These are phyloP conservation scores for Leavenworthia alabamica DNA, from an alignment of 345 rosid genomes.

Conservation along the genomic window DNA sequence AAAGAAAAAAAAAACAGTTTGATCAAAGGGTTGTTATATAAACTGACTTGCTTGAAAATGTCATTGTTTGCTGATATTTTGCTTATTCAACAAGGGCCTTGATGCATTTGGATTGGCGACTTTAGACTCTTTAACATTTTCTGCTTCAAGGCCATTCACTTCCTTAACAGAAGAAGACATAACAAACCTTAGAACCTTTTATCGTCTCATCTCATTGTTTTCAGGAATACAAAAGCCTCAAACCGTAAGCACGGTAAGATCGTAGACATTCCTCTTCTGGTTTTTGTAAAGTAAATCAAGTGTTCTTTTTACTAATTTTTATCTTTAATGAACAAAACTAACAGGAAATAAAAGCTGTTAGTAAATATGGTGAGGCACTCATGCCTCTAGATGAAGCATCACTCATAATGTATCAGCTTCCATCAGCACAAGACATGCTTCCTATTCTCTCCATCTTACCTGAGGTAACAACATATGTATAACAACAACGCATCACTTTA, in stretches of 20 bases:
- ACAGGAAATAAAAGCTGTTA: slow-evolving; percentile 39
- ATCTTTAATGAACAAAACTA: neutral
- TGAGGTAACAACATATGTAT: slow-evolving; percentile 47
- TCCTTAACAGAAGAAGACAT: slow-evolving; percentile 68
- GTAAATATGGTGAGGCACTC: slow-evolving; percentile 28
- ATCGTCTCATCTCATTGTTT: slow-evolving; percentile 55
- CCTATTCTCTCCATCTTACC: slow-evolving; percentile 62
- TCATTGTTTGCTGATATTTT: neutral
- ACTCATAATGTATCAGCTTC: slow-evolving; percentile 36
- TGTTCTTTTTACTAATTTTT: neutral
- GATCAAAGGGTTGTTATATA: neutral
- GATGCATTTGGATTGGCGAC: slow-evolving; percentile 89
- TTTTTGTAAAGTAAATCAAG: neutral
- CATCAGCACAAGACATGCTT: slow-evolving; percentile 55
- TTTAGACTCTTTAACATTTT: slow-evolving; percentile 52
- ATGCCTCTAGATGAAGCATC: slow-evolving; percentile 36
- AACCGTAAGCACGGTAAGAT: slow-evolving; percentile 37
- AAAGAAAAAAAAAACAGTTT: neutral
- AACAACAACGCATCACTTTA: neutral
- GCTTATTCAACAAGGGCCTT: slow-evolving; percentile 56
- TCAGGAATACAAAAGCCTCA: slow-evolving; percentile 42
- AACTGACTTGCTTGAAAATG: neutral
- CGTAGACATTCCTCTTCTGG: neutral
- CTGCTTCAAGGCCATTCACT: slow-evolving; percentile 35
- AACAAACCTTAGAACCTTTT: slow-evolving; percentile 63